Conservation (phyloP, 371 early-diverging fungal genomes). For the Umbelopsis sp. region DNA sequence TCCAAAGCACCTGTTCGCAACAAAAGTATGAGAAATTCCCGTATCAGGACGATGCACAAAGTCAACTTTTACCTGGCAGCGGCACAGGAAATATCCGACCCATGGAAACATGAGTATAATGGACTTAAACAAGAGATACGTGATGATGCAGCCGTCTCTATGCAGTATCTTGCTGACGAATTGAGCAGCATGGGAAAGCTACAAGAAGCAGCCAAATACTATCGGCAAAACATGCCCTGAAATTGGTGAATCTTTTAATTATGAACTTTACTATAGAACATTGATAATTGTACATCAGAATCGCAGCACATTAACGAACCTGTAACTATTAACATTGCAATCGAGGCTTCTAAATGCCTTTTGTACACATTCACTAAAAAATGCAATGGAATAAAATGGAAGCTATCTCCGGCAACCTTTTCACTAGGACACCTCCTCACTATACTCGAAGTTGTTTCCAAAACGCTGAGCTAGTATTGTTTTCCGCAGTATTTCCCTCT, state of each 20-base stretch:
- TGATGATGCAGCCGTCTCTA: background rate
- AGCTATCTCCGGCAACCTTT: too few relatives aligned
- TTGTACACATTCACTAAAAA: background rate
- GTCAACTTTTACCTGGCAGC: background rate
- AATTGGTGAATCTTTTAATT: background rate
- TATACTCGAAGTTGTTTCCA: slow-evolving; percentile 4
- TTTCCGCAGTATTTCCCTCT: slow-evolving; percentile 39
- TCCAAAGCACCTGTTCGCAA: background rate
- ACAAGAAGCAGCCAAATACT: background rate
- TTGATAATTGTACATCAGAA: background rate
- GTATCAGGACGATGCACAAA: background rate
- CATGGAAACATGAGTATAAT: background rate
- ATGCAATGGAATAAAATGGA: background rate
- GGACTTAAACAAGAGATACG: background rate
- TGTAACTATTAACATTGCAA: background rate
- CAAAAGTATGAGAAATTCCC: background rate
- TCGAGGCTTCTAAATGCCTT: background rate
- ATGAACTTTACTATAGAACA: background rate
- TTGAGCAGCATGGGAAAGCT: background rate
- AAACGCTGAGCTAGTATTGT: background rate
- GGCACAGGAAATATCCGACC: background rate
- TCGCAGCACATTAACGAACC: background rate
- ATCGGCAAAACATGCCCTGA: background rate
- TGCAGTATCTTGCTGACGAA: slow-evolving; percentile 8
- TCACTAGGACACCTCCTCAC: background rate